Evolutionary conservation across 108 stramenopile genomes (phyloP), one percentile per base, ranked within the genome.

Genomic region (Nannochloropsis gaditana): DNA sequence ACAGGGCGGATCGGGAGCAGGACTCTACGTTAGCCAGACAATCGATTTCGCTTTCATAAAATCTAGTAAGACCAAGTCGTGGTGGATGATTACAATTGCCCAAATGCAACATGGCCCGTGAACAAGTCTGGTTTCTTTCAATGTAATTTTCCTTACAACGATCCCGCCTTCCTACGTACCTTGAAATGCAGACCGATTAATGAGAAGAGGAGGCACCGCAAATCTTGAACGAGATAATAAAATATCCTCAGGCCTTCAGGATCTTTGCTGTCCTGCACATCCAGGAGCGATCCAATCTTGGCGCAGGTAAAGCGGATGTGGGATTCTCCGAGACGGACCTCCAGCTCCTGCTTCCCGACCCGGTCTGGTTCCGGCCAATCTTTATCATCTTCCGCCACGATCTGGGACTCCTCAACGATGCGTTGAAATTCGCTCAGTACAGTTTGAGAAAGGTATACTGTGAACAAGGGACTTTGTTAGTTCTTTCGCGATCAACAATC

Each of bases 101-200:
- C 31, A 31, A 31, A 31, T 31, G 31, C 31, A 31, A 31, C 31
- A 31, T 31, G 31, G 31, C 31, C 31, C 31, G 31, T 31, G 31
- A 31, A 31, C 31, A 31, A 31, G 31, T 31, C 31, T 31, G 31
- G 31, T 31, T 31, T 31, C 31, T 31, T 31, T 31, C 31, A 31
- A 31, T 31, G 31, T 31, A 31, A 0, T 31, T 31, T 31, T 31
- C 31, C 31, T 31, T 1, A 31, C 31, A 31, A 31, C 31, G 31
- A 31, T 31, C 31, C 31, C 31, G 31, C 31, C 31, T 31, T 31
- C 31, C 31, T 31, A 31, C 43, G 79, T 79, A 87, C 87, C 88
- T 95, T 95, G 92, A 96, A 96, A 87, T 96, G 95, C 59, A 94
- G 84, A 31, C 90, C 85, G 81, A 96, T 95, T 83, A 96, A 91